phyloP scores from a whole-genome alignment of 495 filamentous ascomycete genomes.

The Penicillium lividum region DNA sequence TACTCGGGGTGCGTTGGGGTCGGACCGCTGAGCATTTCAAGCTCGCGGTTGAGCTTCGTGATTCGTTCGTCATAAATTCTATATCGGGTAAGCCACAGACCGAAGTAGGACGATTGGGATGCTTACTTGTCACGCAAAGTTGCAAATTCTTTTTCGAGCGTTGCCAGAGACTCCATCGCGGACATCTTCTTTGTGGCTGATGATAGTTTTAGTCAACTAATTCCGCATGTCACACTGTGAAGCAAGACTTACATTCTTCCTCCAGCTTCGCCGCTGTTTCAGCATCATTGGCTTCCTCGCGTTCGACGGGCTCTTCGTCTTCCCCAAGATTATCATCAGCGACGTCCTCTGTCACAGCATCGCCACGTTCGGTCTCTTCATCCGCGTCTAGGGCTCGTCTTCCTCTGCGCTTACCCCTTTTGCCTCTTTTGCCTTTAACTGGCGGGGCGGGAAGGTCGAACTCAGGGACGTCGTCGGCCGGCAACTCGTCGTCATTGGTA shows the following conservation, averaged over 20 bases:
- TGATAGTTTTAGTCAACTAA: constrained; percentile 4
- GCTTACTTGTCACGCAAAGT: constrained; percentile 82
- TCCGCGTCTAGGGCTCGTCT: constrained; percentile 42
- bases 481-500: constrained; percentile 37
- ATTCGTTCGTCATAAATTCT: constrained; percentile 89
- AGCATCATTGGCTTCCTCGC: constrained; percentile 43
- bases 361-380: constrained; percentile 35
- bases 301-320: constrained; percentile 48
- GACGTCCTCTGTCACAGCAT: constrained; percentile 28
- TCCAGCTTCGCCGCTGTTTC: constrained; percentile 42
- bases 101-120: not conserved
- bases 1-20: constrained; percentile 86
- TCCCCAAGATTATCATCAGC: constrained; percentile 44
- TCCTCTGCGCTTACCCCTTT: constrained; percentile 48
- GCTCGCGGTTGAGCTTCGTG: constrained; percentile 76
- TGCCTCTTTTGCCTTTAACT: constrained; percentile 40
- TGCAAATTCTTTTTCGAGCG: constrained; percentile 82
- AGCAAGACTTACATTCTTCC: constrained; percentile 71
- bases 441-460: constrained; percentile 34
- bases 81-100: constrained; percentile 19
- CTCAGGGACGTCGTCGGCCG: constrained; percentile 40
- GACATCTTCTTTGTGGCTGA: constrained; percentile 75
- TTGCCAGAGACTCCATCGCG: constrained; percentile 75
- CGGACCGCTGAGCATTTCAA: constrained; percentile 74
- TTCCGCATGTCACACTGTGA: constrained; percentile 46